These are phyloP conservation scores for Paramecium bursaria DNA, from an alignment of 73 alveolate genomes.

Conservation along the genomic window DNA sequence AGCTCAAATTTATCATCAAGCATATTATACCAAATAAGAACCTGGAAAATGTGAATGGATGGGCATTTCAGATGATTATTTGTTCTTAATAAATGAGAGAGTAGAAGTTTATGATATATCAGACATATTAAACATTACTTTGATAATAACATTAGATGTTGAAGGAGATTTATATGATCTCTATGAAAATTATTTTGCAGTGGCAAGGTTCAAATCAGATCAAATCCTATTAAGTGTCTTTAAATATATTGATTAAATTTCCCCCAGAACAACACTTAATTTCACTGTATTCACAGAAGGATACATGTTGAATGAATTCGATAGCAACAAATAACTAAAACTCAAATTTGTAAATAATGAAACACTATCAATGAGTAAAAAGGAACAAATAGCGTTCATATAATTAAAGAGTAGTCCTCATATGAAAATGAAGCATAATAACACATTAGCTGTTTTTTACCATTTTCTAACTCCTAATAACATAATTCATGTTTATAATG, in stretches of 20 bases:
- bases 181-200: conserved; percentile 14
- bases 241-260: neutral
- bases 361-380: neutral
- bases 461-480: conserved; percentile 26
- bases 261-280: neutral
- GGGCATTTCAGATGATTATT: neutral
- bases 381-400: neutral
- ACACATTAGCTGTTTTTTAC: conserved; percentile 6
- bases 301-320: neutral
- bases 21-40: neutral
- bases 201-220: neutral
- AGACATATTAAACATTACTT: neutral
- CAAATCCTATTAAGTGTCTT: neutral
- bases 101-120: conserved; percentile 9
- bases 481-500: conserved; percentile 1
- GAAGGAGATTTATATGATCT: conserved; percentile 7
- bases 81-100: neutral
- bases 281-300: conserved; percentile 20
- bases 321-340: neutral
- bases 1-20: too few relatives aligned
- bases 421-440: conserved; percentile 41
- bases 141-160: neutral
- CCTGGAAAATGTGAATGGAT: conserved; percentile 3
- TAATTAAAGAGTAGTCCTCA: conserved; percentile 6
- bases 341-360: conserved; percentile 23